A percentile compares a stretch with the other conserved stretches of the same genome.
Conservation (phyloP, 768 basidiomycete genomes). For the Xerocomellus amylosporus region DNA sequence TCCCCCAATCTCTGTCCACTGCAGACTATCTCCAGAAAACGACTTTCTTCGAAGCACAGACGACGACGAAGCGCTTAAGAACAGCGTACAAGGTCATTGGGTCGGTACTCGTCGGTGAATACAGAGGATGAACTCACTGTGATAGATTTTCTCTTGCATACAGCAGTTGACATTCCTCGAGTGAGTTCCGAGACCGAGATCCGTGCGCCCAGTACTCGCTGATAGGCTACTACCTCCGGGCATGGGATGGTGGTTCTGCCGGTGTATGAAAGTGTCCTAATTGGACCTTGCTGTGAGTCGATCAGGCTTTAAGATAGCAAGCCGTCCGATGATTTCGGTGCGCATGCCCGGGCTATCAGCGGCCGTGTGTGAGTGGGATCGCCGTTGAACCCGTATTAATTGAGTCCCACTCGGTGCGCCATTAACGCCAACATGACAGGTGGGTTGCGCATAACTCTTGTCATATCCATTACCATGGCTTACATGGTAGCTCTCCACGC, state of each 20-base stretch:
- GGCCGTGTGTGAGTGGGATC: too few relatives aligned
- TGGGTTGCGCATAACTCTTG: not conserved
- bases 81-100: constrained; percentile 15
- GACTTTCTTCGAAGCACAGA: too few relatives aligned
- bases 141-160: constrained; percentile 29
- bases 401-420: not conserved
- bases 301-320: too few relatives aligned
- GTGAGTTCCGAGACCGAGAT: constrained; percentile 7
- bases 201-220: not conserved
- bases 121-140: not conserved
- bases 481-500: too few relatives aligned
- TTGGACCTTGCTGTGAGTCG: constrained; percentile 45
- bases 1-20: not conserved
- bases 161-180: constrained; percentile 20
- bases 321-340: too few relatives aligned
- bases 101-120: not conserved
- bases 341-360: too few relatives aligned
- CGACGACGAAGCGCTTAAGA: too few relatives aligned
- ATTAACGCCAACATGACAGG: too few relatives aligned
- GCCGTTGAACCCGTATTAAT: too few relatives aligned
- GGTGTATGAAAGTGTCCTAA: constrained; percentile 27
- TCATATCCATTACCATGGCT: too few relatives aligned
- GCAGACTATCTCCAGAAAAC: constrained; percentile 4
- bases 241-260: constrained; percentile 6
- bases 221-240: not conserved